Evolutionary conservation across 78 protist genomes (phyloP).

Genomic region (Dictyostelium firmibasis): DNA sequence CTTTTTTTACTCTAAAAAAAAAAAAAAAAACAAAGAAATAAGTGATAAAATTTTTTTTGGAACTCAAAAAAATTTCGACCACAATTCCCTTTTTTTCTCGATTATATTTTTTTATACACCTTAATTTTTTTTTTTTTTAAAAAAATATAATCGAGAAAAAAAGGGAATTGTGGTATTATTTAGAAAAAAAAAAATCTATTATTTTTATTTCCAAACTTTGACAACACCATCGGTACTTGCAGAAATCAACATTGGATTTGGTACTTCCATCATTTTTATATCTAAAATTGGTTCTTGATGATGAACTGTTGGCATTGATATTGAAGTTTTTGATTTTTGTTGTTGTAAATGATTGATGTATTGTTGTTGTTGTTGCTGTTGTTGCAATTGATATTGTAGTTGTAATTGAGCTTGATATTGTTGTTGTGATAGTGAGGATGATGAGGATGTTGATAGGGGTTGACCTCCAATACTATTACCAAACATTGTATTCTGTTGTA

Average conservation of each 20-base stretch:
- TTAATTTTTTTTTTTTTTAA: too few species aligned
- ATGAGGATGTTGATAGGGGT: neutral
- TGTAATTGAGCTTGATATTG: slow-evolving; percentile 2
- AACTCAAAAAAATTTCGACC: too few species aligned
- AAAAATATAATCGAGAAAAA: too few species aligned
- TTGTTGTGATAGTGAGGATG: neutral
- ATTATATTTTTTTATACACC: too few species aligned
- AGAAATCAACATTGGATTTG: slow-evolving; percentile 82
- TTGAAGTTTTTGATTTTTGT: slow-evolving; percentile 44
- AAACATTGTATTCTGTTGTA: neutral
- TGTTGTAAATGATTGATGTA: neutral
- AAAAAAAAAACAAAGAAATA: too few species aligned
- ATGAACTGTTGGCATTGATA: slow-evolving; percentile 68
- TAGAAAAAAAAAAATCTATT: too few species aligned
- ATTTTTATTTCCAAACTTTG: slow-evolving; percentile 79
- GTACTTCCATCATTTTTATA: slow-evolving; percentile 78
- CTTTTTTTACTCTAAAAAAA: too few species aligned
- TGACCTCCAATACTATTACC: neutral
- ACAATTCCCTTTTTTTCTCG: too few species aligned
- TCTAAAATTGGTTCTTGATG: slow-evolving; percentile 82
- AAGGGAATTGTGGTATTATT: too few species aligned
- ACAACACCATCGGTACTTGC: slow-evolving; percentile 81
- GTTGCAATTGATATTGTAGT: neutral
- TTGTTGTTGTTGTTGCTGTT: slow-evolving; percentile 3
- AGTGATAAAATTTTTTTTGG: too few species aligned